Percentiles rank a stretch among this genome's conserved stretches.
phyloP scores from a whole-genome alignment of 2,329 filamentous ascomycete genomes.

The Microsporum canis region DNA sequence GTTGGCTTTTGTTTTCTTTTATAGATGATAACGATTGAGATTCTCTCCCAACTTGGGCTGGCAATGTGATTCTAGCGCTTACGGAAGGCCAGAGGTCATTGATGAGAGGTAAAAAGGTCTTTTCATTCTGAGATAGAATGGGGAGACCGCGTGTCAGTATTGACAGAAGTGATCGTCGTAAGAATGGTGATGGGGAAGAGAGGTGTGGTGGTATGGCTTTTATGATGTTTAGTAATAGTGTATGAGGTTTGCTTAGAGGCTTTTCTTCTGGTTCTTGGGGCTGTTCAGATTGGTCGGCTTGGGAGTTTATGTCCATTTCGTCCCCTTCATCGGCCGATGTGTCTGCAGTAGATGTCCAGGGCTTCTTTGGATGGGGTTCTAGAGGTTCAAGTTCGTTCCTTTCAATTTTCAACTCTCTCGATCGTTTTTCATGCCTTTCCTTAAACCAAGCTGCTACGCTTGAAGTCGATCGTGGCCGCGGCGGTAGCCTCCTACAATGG shows the following conservation, averaged over 20 bases:
- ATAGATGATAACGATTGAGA: conserved; percentile 15
- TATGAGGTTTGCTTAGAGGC: conserved; percentile 64
- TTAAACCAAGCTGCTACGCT: conserved; percentile 26
- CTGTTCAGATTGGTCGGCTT: conserved; percentile 24
- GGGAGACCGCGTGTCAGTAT: conserved; percentile 63
- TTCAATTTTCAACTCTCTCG: conserved; percentile 19
- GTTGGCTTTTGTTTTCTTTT: conserved; percentile 22
- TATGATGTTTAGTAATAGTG: conserved; percentile 70
- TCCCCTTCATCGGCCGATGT: conserved; percentile 18
- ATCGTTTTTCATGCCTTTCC: conserved; percentile 24
- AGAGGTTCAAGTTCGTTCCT: conserved; percentile 8
- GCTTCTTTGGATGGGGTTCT: conserved; percentile 18
- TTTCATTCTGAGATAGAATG: conserved; percentile 62
- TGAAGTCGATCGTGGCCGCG: conserved; percentile 23
- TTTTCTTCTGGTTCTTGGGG: conserved; percentile 45
- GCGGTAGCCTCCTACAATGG: conserved; percentile 21
- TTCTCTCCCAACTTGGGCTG: conserved; percentile 49
- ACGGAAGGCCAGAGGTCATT: conserved; percentile 86
- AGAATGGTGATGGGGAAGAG: conserved; percentile 66
- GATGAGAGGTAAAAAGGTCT: conserved; percentile 75
- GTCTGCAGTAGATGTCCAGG: conserved; percentile 17
- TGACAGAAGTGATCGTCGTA: conserved; percentile 66
- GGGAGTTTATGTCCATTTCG: conserved; percentile 16
- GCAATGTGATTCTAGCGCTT: conserved; percentile 26
- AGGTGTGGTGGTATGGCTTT: conserved; percentile 81